Percentiles rank a stretch among this genome's conserved stretches.
Conservation (phyloP, 345 rosid species). For the Euclidium syriacum region DNA sequence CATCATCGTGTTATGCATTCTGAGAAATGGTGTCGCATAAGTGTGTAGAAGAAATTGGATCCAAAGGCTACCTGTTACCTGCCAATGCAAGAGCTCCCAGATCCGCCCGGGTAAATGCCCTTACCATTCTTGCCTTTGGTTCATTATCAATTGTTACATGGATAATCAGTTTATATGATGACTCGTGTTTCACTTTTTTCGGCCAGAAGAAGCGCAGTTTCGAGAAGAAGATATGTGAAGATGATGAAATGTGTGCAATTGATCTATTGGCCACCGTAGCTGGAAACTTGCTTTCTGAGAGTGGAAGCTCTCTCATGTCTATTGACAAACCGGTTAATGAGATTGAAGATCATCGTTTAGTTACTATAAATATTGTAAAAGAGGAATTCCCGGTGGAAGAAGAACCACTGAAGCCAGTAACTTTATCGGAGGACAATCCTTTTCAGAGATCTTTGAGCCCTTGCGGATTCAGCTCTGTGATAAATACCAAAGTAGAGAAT, state of each 20-base stretch:
- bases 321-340: constrained; percentile 35
- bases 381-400: constrained; percentile 37
- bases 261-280: constrained; percentile 95
- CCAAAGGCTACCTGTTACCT: constrained; percentile 73
- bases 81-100: constrained; percentile 77
- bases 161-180: not conserved
- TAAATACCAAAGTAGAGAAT: constrained; percentile 36
- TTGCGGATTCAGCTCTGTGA: constrained; percentile 42
- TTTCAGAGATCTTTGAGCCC: constrained; percentile 30
- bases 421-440: constrained; percentile 12
- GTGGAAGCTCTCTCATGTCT: constrained; percentile 32
- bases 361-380: constrained; percentile 28
- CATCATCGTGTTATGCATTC: constrained; percentile 39
- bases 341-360: constrained; percentile 34
- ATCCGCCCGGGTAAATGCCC: constrained; percentile 74
- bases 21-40: constrained; percentile 65
- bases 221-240: constrained; percentile 43
- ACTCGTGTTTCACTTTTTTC: not conserved
- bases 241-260: constrained; percentile 56
- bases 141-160: not conserved
- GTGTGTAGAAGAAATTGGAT: constrained; percentile 56
- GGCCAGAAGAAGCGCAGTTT: constrained; percentile 64
- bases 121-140: not conserved
- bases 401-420: constrained; percentile 38
- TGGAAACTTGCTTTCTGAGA: constrained; percentile 62